Percentiles rank a stretch among this genome's conserved stretches.
Conservation (phyloP, 2,329 filamentous ascomycete genomes). For the Lasiodiplodia gonubiensis region DNA sequence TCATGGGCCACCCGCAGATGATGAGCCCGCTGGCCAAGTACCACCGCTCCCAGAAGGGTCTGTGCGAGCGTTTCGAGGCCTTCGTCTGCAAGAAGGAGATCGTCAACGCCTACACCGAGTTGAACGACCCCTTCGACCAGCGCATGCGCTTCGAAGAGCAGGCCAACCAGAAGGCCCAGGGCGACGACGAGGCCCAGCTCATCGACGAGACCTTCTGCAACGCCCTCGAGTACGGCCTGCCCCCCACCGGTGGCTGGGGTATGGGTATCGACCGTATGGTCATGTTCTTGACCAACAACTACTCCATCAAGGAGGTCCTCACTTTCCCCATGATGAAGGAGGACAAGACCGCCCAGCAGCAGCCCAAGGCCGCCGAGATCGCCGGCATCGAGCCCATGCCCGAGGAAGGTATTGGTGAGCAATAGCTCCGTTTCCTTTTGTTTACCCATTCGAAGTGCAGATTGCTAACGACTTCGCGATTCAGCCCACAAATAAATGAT, state of each 20-base stretch:
- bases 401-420: slow-evolving; percentile 63
- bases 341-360: slow-evolving; percentile 58
- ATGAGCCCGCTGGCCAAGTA: slow-evolving; percentile 98
- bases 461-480: background rate
- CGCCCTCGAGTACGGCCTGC: slow-evolving; percentile 86
- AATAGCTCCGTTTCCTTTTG: background rate
- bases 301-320: slow-evolving; percentile 93
- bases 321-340: slow-evolving; percentile 99
- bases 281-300: slow-evolving; percentile 96
- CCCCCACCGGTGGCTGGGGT: slow-evolving; percentile 94
- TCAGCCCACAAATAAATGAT: slow-evolving; percentile 28
- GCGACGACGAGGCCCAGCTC: slow-evolving; percentile 95
- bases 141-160: slow-evolving; percentile 92
- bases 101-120: slow-evolving; percentile 94
- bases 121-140: slow-evolving; percentile 97
- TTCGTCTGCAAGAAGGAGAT: slow-evolving; percentile 99
- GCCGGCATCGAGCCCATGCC: slow-evolving; percentile 63
- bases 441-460: background rate
- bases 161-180: slow-evolving; percentile 91
- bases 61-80: slow-evolving; percentile 96
- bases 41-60: slow-evolving; percentile 77
- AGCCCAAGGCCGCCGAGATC: slow-evolving; percentile 65
- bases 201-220: slow-evolving; percentile 96
- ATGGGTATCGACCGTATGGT: slow-evolving; percentile 93
- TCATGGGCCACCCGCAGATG: slow-evolving; percentile 79